Evolutionary conservation across 306 rosid species (phyloP).

Genomic region (Lathyrus tuberosus): DNA sequence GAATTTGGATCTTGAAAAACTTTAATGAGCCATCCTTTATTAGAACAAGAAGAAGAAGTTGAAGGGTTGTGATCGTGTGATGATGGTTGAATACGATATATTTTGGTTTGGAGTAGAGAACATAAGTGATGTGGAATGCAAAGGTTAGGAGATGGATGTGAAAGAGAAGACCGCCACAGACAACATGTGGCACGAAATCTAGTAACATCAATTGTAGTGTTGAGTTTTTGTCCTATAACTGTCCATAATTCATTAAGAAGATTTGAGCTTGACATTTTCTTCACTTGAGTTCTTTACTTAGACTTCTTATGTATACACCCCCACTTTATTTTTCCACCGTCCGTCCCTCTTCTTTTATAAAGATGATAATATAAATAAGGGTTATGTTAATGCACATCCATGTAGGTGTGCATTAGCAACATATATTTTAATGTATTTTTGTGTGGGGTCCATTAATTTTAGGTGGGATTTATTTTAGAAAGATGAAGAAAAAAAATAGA

Average conservation of each 20-base stretch:
- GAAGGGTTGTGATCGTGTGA: neutral
- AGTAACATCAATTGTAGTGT: neutral
- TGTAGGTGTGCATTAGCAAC: too few relatives aligned
- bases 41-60: neutral
- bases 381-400: too few relatives aligned
- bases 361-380: too few relatives aligned
- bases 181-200: neutral
- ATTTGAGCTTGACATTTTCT: neutral
- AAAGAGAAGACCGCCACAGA: neutral
- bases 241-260: neutral
- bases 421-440: too few relatives aligned
- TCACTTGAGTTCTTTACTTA: too few relatives aligned
- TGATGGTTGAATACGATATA: slow-evolving; percentile 29
- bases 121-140: neutral
- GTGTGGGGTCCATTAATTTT: too few relatives aligned
- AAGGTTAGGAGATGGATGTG: neutral
- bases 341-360: too few relatives aligned
- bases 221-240: neutral
- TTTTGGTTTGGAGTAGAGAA: neutral
- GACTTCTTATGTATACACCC: too few relatives aligned
- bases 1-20: neutral
- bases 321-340: too few relatives aligned
- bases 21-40: slow-evolving; percentile 38
- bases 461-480: too few relatives aligned
- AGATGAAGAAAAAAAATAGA: too few relatives aligned